Evolutionary conservation across 2,329 filamentous ascomycete species (phyloP), one percentile per base, ranked within the genome.

Genomic region (Hymenoscyphus salicellus): DNA sequence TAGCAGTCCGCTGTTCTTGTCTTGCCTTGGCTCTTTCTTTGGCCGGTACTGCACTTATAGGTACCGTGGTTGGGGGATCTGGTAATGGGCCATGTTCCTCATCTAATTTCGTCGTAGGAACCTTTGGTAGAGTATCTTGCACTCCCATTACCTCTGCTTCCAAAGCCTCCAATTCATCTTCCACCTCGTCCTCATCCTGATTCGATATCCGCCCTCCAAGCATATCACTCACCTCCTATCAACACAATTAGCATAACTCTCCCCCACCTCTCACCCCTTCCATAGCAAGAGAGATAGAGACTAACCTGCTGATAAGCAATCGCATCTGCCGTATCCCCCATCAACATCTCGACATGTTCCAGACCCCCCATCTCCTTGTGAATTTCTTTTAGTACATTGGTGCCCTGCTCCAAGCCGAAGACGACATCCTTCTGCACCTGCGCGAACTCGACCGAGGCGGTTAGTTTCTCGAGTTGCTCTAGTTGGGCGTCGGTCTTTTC

Each of bases 101-200:
- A 77, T 93, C 90, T 52, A 20, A 20, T 0, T 52, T 20, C 23
- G 58, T 70, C 7, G 68, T 70, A 2, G 61, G 61, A 4, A 30
- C 26, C 58, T 71, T 68, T 33, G 75, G 74, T 41, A 75, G 63
- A 10, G 69, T 66, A 49, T 72, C 66, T 38, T 77, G n/a, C n/a
- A n/a, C 78, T 49, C 76, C 77, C 20, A 20, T 23, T 61, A 87
- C 76, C 73, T 93, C 87, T 49, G 81, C 82, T 77, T 93, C 90
- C 69, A 99, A 82, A 0, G 88, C 89, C 63, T 91, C 92, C 61
- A 99, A 82, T 79, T 99, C 95, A 74, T 97, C 93, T 76, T 99
- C 95, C 38, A 99, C 95, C 74, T 97, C 95, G 74, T 98, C 94
- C 77, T 99, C 95, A 78, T 99, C 95, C 73, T 96, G 90, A 74